Percentiles rank a stretch among this genome's conserved stretches.
Evolutionary conservation across 2,329 filamentous ascomycete species (phyloP).

Genomic region (Ophiosphaerella narmari): DNA sequence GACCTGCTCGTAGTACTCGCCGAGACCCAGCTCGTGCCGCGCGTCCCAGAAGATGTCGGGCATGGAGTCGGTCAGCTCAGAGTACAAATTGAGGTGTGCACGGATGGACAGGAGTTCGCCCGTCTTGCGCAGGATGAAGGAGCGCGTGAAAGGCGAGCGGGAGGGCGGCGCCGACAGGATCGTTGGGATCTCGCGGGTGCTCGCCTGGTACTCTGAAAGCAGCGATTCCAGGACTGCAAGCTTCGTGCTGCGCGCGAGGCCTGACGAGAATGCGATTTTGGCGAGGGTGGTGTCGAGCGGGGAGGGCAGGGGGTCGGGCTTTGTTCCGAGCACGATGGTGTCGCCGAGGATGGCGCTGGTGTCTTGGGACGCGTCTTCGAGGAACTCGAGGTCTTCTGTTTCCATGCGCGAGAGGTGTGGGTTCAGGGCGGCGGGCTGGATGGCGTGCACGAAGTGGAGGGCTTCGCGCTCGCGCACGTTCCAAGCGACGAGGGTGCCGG

Average conservation of each 20-base stretch:
- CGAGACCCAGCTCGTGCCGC: slow-evolving; percentile 83
- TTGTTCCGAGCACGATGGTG: slow-evolving; percentile 85
- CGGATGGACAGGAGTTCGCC: slow-evolving; percentile 88
- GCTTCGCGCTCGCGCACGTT: slow-evolving; percentile 78
- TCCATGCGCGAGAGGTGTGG: slow-evolving; percentile 75
- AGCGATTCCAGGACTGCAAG: slow-evolving; percentile 87
- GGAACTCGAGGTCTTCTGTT: slow-evolving; percentile 87
- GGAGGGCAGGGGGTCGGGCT: slow-evolving; percentile 40
- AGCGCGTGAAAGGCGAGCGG: slow-evolving; percentile 63
- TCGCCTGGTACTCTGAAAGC: slow-evolving; percentile 82
- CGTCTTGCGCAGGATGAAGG: slow-evolving; percentile 89
- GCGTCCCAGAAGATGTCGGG: slow-evolving; percentile 98
- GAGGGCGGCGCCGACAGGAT: slow-evolving; percentile 69
- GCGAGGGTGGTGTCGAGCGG: slow-evolving; percentile 70
- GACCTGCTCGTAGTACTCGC: slow-evolving; percentile 94
- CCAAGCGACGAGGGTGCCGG: slow-evolving; percentile 92
- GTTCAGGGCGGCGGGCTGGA: slow-evolving; percentile 74
- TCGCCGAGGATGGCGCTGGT: slow-evolving; percentile 82
- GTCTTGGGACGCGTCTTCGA: slow-evolving; percentile 73
- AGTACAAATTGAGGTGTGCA: slow-evolving; percentile 94
- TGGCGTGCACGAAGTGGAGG: slow-evolving; percentile 57
- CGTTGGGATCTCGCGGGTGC: slow-evolving; percentile 79
- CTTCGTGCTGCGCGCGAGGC: slow-evolving; percentile 89
- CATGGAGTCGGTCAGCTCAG: slow-evolving; percentile 90
- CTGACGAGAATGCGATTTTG: slow-evolving; percentile 96